Base-by-base conservation (phyloP, 768 basidiomycete genomes). In the Lactarius trivialis region DNA sequence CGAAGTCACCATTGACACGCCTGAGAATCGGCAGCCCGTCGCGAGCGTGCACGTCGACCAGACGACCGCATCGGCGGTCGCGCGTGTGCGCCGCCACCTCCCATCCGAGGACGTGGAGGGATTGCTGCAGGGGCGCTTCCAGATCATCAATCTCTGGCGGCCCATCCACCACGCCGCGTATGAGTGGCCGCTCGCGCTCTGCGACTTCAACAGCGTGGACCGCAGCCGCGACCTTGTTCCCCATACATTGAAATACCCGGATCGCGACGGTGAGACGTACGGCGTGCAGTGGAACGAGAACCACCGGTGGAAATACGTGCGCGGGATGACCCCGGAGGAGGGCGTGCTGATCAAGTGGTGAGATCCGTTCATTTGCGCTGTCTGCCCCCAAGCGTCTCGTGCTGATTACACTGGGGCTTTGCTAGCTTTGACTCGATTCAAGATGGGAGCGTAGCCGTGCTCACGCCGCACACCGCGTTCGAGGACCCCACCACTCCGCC, bases 381-480 rank as follows among this genome's bases (percentile, higher is more conserved):
- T 26, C 34, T 15, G 12, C 7, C 41, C 14, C 19, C 39, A 19
- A 26, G 30, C 14, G 30, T 56, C 54, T 37, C 19, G 41, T 41
- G 41, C 41, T 41, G 41, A n/a, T 41, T 34, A 8, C 7, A 17
- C 60, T 64, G 55, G 56, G 53, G n/a, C 7, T 39, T 19, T 64
- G 59, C 26, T 54, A 76, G 75, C 67, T 75, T 68, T 59, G 75
- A 76, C 55, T 75, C 74, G 21, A 60, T 60, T 54, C 60, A 72
- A 17, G 74, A 75, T 60, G 79, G 77, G 1, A 77, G 76, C 60
- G 79, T 82, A 17, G 82, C 84, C 0, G 67, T 75, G 15, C 78
- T 85, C 56, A 83, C 85, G 0, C 84, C 85, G 4, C 86, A 88
- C 67, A 83, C 82, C n/a, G 83, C 77, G 3, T 87, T 86, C 70